phyloP scores from a whole-genome alignment of 495 filamentous ascomycete species.

The Penicillium manginii region DNA sequence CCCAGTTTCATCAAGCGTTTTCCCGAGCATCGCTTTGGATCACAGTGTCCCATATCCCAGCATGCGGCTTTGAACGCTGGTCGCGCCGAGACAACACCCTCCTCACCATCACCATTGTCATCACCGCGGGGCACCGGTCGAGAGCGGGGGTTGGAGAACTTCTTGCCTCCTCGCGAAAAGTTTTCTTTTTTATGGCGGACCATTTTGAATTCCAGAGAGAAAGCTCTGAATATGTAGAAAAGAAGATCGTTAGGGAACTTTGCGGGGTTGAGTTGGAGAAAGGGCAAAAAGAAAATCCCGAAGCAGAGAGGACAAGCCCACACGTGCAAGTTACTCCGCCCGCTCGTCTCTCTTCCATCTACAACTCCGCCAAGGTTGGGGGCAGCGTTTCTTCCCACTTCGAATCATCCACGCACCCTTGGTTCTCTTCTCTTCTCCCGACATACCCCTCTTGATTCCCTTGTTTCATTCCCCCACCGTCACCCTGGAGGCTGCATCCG shows the following conservation, averaged over 20 bases:
- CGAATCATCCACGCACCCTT: constrained; percentile 12
- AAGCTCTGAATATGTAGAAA: not conserved
- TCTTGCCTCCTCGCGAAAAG: constrained; percentile 71
- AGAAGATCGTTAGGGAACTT: not conserved
- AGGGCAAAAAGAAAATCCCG: constrained; percentile 27
- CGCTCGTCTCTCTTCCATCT: constrained; percentile 24
- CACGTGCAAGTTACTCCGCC: constrained; percentile 38
- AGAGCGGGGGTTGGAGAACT: constrained; percentile 56
- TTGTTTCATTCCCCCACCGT: constrained; percentile 25
- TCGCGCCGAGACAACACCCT: constrained; percentile 38
- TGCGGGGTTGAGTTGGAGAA: constrained; percentile 5
- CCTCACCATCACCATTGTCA: constrained; percentile 42
- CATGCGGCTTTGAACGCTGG: constrained; percentile 89
- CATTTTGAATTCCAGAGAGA: constrained; percentile 49
- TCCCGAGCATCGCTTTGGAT: constrained; percentile 94
- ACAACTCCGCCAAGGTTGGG: constrained; percentile 19
- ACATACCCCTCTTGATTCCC: not conserved
- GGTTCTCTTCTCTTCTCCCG: constrained; percentile 9
- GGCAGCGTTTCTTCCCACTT: constrained; percentile 20
- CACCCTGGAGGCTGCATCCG: constrained; percentile 90
- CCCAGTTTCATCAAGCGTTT: constrained; percentile 91
- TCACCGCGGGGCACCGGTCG: constrained; percentile 49
- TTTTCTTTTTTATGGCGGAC: constrained; percentile 95
- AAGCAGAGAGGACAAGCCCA: constrained; percentile 28
- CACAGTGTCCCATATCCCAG: constrained; percentile 97